phyloP scores from a whole-genome alignment of 176 grass and related monocot genomes.

The Lolium perenne region DNA sequence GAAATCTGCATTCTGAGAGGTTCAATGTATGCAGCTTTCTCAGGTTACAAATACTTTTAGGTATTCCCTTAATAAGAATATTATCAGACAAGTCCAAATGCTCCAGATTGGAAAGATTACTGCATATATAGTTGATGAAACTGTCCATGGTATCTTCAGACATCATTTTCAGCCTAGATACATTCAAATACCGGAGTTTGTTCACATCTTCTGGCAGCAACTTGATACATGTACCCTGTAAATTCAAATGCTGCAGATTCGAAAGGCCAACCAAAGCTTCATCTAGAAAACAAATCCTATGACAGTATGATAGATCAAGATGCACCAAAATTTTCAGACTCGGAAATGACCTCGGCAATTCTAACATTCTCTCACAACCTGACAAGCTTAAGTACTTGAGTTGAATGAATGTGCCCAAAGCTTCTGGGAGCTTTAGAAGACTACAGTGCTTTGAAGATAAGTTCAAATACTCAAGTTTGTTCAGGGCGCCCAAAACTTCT shows the following conservation, averaged over 20 bases:
- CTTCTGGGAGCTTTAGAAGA: neutral
- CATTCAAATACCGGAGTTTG: neutral
- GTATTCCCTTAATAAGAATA: fast-evolving
- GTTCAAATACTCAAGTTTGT: constrained; percentile 24
- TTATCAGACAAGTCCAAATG: neutral
- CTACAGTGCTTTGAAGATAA: neutral
- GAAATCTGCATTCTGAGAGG: neutral
- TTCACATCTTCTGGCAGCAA: neutral
- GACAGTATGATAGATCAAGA: neutral
- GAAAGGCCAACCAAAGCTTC: neutral
- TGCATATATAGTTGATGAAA: neutral
- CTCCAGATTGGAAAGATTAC: neutral
- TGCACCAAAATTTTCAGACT: neutral
- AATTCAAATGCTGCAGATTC: neutral
- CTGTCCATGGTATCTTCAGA: neutral
- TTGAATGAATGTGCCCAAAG: neutral
- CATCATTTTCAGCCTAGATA: too few relatives aligned
- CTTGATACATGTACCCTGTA: neutral
- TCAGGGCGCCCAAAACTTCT: neutral
- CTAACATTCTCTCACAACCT: neutral
- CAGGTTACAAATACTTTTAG: neutral
- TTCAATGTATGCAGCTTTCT: neutral
- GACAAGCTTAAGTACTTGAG: neutral
- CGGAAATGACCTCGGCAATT: neutral
- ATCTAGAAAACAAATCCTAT: neutral